Evolutionary conservation across 768 basidiomycete genomes (phyloP).

Genomic region (Boletus reticulatus): DNA sequence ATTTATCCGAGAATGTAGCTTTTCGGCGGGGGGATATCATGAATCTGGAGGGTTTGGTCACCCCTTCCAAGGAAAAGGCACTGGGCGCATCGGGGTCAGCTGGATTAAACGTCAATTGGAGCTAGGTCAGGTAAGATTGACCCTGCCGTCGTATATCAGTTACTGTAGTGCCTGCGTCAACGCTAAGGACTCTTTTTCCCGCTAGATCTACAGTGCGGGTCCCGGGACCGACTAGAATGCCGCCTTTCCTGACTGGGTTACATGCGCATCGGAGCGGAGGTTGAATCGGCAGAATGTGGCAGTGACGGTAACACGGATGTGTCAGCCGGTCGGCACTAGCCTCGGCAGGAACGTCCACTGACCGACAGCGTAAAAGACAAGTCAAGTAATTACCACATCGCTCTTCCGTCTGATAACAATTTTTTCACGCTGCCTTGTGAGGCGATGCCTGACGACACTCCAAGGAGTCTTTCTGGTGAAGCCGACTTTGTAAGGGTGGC

Average conservation of each 20-base stretch:
- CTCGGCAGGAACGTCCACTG: neutral
- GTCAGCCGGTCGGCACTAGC: constrained; percentile 21
- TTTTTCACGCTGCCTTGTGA: neutral
- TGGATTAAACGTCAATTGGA: too few relatives aligned
- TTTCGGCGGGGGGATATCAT: too few relatives aligned
- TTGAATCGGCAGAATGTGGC: constrained; percentile 5
- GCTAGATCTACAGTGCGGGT: neutral
- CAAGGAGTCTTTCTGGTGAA: constrained; percentile 64
- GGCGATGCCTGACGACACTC: constrained; percentile 49
- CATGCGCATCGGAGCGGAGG: neutral
- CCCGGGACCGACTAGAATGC: neutral
- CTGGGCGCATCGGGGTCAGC: too few relatives aligned
- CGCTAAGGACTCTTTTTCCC: too few relatives aligned
- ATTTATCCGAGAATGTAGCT: constrained; percentile 10
- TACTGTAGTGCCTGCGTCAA: too few relatives aligned
- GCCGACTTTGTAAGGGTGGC: constrained; percentile 42
- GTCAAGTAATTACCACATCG: too few relatives aligned
- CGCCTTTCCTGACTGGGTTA: neutral
- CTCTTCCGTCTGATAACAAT: constrained; percentile 8
- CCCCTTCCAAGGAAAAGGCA: too few relatives aligned
- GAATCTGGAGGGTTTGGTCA: too few relatives aligned
- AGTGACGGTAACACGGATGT: constrained; percentile 8
- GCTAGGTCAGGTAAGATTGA: too few relatives aligned
- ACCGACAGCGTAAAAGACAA: too few relatives aligned
- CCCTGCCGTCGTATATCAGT: too few relatives aligned